Conservation (phyloP, 2,329 filamentous ascomycete species). For the Verticillium nubilum region DNA sequence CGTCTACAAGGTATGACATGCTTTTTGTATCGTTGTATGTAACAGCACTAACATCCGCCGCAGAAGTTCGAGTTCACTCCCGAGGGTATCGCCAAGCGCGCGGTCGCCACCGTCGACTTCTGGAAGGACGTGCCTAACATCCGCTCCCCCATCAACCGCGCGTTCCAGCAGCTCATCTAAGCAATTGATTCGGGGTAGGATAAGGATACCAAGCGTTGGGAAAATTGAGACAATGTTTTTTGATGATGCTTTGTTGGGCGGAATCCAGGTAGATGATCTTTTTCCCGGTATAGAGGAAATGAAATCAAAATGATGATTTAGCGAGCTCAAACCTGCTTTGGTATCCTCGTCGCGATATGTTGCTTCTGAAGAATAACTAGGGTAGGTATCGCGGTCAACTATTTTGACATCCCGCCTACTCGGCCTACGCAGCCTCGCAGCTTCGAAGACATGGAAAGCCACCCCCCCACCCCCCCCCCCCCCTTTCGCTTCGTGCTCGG, state of each 20-base stretch:
- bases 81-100: constrained; percentile 93
- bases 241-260: constrained; percentile 11
- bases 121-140: constrained; percentile 91
- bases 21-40: background rate
- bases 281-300: constrained; percentile 11
- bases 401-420: too few relatives aligned
- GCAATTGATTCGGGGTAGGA: constrained; percentile 4
- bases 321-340: background rate
- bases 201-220: background rate
- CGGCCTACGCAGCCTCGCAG: too few relatives aligned
- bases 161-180: constrained; percentile 96
- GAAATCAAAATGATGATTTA: constrained; percentile 13
- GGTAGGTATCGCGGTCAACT: too few relatives aligned
- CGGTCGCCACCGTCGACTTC: constrained; percentile 87
- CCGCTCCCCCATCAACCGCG: constrained; percentile 92
- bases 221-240: constrained; percentile 1
- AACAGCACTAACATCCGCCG: constrained; percentile 28
- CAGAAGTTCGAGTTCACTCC: constrained; percentile 99
- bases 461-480: background rate
- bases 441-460: too few relatives aligned
- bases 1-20: constrained; percentile 73
- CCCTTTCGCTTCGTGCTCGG: too few relatives aligned
- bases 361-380: too few relatives aligned
- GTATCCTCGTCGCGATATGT: too few relatives aligned
- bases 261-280: constrained; percentile 11